Evolutionary conservation across 2,329 filamentous ascomycete species (phyloP).

Genomic region (Fonsecaea pedrosoi): DNA sequence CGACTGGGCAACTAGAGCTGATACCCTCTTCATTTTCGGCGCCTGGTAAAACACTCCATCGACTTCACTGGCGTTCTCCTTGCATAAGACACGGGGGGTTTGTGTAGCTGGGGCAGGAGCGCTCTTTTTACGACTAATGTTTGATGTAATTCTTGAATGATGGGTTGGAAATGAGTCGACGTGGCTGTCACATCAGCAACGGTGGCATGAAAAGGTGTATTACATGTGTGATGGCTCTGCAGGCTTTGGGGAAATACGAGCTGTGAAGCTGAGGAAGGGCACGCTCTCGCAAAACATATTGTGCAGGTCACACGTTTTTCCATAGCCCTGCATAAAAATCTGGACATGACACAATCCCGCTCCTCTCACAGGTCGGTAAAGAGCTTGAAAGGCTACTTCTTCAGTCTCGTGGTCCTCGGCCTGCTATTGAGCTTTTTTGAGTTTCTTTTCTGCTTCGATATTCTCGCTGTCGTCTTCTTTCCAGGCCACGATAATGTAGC

Average conservation of each 20-base stretch:
- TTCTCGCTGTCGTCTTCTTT: slow-evolving; percentile 84
- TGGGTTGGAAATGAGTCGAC: slow-evolving; percentile 9
- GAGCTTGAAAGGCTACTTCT: neutral
- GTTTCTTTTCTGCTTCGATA: slow-evolving; percentile 66
- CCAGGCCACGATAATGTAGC: slow-evolving; percentile 92
- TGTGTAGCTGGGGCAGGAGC: slow-evolving; percentile 22
- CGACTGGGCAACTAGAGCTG: neutral
- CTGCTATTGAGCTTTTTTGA: slow-evolving; percentile 52
- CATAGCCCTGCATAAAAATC: slow-evolving; percentile 6
- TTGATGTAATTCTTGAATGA: slow-evolving; percentile 36
- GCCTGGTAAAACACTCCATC: slow-evolving; percentile 13
- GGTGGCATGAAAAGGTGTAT: slow-evolving; percentile 1
- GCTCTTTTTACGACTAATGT: slow-evolving; percentile 34
- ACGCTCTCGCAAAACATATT: slow-evolving; percentile 6
- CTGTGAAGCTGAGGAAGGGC: neutral
- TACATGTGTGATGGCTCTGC: neutral
- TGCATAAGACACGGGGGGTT: slow-evolving; percentile 18
- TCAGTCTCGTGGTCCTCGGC: neutral
- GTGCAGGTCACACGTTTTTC: slow-evolving; percentile 23
- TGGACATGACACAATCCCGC: neutral
- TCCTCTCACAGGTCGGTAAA: neutral
- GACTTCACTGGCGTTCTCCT: slow-evolving; percentile 10
- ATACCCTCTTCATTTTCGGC: slow-evolving; percentile 22
- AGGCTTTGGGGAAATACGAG: neutral
- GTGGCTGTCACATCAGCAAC: slow-evolving; percentile 8